Evolutionary conservation across 768 basidiomycete genomes (phyloP).

Genomic region (Vararia minispora): DNA sequence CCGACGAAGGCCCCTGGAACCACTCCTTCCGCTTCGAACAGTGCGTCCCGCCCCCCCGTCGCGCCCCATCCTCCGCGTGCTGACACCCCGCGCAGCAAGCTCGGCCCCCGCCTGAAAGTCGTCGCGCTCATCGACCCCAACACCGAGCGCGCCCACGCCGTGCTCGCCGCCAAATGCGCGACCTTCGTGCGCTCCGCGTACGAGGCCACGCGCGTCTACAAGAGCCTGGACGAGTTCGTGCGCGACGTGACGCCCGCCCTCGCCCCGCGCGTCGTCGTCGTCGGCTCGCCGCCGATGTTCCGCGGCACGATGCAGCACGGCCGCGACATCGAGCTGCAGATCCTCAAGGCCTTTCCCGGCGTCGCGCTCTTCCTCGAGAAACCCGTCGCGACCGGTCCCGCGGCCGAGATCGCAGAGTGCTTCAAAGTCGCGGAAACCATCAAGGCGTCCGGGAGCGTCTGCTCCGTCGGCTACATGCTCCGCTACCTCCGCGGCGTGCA

Average conservation of each 20-base stretch:
- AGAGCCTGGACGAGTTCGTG: conserved; percentile 77
- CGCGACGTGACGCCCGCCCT: conserved; percentile 53
- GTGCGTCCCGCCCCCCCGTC: conserved; percentile 29
- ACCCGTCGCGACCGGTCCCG: conserved; percentile 76
- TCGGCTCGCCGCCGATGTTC: conserved; percentile 92
- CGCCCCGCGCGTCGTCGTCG: conserved; percentile 70
- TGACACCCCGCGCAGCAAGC: conserved; percentile 46
- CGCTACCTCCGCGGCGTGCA: conserved; percentile 90
- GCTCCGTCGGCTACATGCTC: conserved; percentile 93
- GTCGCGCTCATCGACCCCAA: conserved; percentile 91
- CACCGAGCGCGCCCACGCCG: conserved; percentile 64
- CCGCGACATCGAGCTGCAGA: conserved; percentile 80
- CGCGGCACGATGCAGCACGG: conserved; percentile 67
- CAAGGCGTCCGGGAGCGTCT: conserved; percentile 57
- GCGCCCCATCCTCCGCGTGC: conserved; percentile 7
- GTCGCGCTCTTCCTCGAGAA: conserved; percentile 90
- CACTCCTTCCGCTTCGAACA: conserved; percentile 87
- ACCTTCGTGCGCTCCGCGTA: conserved; percentile 93
- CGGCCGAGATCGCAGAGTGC: conserved; percentile 52
- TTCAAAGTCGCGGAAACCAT: conserved; percentile 68
- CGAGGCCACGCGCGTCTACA: conserved; percentile 75
- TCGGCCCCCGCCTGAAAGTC: conserved; percentile 92
- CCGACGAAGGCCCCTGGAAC: conserved; percentile 86
- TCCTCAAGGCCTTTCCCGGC: conserved; percentile 80
- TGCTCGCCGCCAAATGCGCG: conserved; percentile 83